A percentile compares a stretch with the other conserved stretches of the same genome.
phyloP scores from a whole-genome alignment of 2,329 filamentous ascomycete genomes.

The Leptographium wingfieldii region DNA sequence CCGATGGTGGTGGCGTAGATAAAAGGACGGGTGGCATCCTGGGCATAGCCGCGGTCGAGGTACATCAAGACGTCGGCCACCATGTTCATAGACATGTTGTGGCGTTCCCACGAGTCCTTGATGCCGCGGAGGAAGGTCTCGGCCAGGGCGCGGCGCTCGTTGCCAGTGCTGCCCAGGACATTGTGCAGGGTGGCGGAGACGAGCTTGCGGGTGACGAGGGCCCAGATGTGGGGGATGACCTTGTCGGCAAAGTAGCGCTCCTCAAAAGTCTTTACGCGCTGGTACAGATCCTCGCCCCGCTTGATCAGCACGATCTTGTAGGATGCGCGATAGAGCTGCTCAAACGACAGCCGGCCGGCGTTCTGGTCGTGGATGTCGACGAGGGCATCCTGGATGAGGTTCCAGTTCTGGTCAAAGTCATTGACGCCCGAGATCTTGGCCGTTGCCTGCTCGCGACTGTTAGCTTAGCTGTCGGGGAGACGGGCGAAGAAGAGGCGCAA shows the following conservation, averaged over 20 bases:
- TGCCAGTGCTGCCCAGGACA: slow-evolving; percentile 47
- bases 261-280: slow-evolving; percentile 69
- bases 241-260: slow-evolving; percentile 63
- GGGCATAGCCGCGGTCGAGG: slow-evolving; percentile 75
- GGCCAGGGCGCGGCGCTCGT: slow-evolving; percentile 67
- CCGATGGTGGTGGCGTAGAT: slow-evolving; percentile 80
- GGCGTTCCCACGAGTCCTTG: slow-evolving; percentile 72
- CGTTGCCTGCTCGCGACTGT: neutral
- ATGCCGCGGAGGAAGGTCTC: slow-evolving; percentile 71
- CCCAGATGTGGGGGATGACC: slow-evolving; percentile 58
- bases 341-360: slow-evolving; percentile 80
- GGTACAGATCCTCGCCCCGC: slow-evolving; percentile 70
- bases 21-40: slow-evolving; percentile 56
- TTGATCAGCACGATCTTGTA: slow-evolving; percentile 91
- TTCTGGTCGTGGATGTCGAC: slow-evolving; percentile 86
- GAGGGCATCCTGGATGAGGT: slow-evolving; percentile 61
- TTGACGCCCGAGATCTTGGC: slow-evolving; percentile 34
- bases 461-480: neutral
- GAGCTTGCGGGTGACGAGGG: slow-evolving; percentile 58
- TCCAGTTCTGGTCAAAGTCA: slow-evolving; percentile 83
- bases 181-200: slow-evolving; percentile 46
- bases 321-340: slow-evolving; percentile 84
- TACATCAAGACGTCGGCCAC: slow-evolving; percentile 66
- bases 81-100: slow-evolving; percentile 93
- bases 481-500: neutral